phyloP scores from a whole-genome alignment of 208 protist species.

The Acanthamoeba healyi region DNA sequence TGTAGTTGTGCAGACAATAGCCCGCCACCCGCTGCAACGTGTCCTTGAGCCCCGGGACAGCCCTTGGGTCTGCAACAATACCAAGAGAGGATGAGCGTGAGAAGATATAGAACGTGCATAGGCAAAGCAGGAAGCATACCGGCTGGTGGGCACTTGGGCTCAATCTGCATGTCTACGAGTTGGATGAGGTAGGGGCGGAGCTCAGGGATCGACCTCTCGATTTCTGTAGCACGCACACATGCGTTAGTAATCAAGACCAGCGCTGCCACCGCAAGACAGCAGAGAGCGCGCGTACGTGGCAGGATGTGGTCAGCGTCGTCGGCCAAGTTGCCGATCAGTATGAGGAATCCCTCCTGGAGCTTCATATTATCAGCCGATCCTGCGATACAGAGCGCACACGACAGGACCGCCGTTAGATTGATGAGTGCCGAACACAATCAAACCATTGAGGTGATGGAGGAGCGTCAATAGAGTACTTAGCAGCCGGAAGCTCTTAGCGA shows the following conservation, averaged over 20 bases:
- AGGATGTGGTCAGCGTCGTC: slow-evolving; percentile 12
- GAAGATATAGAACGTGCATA: neutral
- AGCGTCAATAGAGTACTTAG: neutral
- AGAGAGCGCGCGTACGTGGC: neutral
- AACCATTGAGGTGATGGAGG: too few species aligned
- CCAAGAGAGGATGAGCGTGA: too few species aligned
- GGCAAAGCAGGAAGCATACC: neutral
- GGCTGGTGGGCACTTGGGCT: neutral
- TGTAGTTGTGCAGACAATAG: slow-evolving; percentile 13
- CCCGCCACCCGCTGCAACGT: neutral
- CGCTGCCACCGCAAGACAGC: too few species aligned
- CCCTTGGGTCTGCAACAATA: neutral
- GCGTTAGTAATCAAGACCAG: too few species aligned
- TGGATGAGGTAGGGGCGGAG: neutral
- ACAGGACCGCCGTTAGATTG: too few species aligned
- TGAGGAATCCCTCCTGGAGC: neutral
- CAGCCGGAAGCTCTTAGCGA: slow-evolving; percentile 1
- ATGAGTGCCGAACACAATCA: too few species aligned
- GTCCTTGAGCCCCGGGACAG: neutral
- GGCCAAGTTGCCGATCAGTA: neutral
- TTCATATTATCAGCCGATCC: neutral
- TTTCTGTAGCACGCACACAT: neutral
- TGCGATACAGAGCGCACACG: neutral
- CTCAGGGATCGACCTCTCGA: neutral
- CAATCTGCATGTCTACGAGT: neutral